phyloP scores from a whole-genome alignment of 148 eudicot genomes.

The Chenopodium berlandieri region DNA sequence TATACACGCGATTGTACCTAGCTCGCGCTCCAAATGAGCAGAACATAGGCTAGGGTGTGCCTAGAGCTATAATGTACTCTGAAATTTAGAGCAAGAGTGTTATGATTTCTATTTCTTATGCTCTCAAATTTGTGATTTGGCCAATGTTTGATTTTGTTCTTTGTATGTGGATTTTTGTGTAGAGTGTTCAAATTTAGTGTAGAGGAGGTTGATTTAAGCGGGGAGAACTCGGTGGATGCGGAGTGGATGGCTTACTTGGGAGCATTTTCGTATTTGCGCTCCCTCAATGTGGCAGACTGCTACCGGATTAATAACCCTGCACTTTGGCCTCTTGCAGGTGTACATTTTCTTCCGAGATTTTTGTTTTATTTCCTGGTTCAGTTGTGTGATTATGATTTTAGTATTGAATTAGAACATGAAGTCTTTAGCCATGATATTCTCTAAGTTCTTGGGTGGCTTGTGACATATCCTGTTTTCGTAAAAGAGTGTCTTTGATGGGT shows the following conservation, averaged over 20 bases:
- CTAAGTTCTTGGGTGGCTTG: neutral
- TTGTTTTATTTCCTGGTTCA: neutral
- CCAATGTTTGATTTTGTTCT: slow-evolving; percentile 6
- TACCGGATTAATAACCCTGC: slow-evolving; percentile 61
- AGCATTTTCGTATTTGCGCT: slow-evolving; percentile 56
- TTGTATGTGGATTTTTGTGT: neutral
- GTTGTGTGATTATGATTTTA: neutral
- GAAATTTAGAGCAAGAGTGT: neutral
- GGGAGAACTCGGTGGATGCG: slow-evolving; percentile 77
- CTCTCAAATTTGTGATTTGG: slow-evolving; percentile 1
- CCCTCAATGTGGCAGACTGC: slow-evolving; percentile 71
- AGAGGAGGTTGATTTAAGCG: slow-evolving; percentile 71
- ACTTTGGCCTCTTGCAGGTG: slow-evolving; percentile 80
- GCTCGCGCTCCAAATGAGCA: too few relatives aligned
- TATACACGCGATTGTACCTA: too few relatives aligned
- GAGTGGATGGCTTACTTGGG: slow-evolving; percentile 96
- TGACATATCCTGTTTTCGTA: neutral
- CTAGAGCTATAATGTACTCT: neutral
- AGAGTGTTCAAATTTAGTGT: slow-evolving; percentile 65
- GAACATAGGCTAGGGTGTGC: too few relatives aligned
- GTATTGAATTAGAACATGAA: neutral
- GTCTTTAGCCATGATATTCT: neutral
- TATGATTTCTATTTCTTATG: neutral
- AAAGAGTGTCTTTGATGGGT: neutral
- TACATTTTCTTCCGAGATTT: neutral